Base-by-base conservation (phyloP, 208 protist species). In the Vickermania ingenoplastis region DNA sequence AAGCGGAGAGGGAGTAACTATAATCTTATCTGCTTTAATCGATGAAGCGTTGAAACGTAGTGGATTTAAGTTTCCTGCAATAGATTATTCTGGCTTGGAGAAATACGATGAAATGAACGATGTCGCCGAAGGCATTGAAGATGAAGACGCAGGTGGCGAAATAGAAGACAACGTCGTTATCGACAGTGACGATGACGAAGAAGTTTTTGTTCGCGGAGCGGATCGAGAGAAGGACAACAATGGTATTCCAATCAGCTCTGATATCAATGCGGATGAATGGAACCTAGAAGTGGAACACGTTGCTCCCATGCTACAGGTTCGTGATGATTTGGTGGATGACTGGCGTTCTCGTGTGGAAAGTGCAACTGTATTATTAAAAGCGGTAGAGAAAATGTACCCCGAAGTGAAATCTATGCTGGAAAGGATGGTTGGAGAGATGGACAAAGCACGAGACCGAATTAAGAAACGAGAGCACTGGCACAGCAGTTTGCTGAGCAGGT, bases 401-500 rank as follows among this genome's bases (percentile, higher is more conserved):
- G 86, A 92, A 21, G 86, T 93, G 23, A 89, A 77, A 61, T 77
- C 80, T 67, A 87, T 90, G 81, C 78, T 95, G 21, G 75, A 85
- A 59, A 71, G 83, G 24, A 71, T 93, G 24, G 68, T 54, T 4
- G 80, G 91, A 26, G 86, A 95, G 59, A 85, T 95, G 74, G 81
- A 90, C 31, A 95, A 92, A 53, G 75, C 86, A 1, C 75, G 73
- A 21, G 86, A 95, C 58, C 72, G 81, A n/a, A 89, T 95, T 41
- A 81, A 95, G 57, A 95, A 93, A 60, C 79, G 89, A 17, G 89
- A 95, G 60, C 83, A 89, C 78, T 95, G 21, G 86, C 83, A n/a
- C 82, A 89, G 53, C 86, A 95, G 63, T 95, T 95, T 70, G 83
- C 81, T 3, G 83, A 92, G 29, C 81, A 92, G 54, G 86, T 92